A percentile compares a stretch with the other conserved stretches of the same genome.
These are phyloP conservation scores for Yamadazyma dendronema DNA, from an alignment of 1,139 yeast species.

Conservation along the genomic window DNA sequence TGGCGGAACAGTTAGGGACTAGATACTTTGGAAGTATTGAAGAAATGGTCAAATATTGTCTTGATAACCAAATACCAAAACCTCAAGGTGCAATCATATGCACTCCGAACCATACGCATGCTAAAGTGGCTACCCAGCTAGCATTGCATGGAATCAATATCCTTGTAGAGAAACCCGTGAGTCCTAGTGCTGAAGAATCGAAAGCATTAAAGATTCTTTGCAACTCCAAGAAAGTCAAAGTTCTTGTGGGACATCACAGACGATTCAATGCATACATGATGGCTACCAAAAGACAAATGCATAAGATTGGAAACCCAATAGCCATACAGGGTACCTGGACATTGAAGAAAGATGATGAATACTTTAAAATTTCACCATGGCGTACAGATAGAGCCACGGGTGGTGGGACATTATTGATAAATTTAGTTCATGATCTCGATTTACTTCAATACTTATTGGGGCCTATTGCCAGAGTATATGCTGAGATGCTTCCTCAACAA, in stretches of 20 bases:
- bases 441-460: conserved; percentile 41
- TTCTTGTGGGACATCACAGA: conserved; percentile 45
- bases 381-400: conserved; percentile 33
- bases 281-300: conserved; percentile 31
- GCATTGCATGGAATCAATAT: conserved; percentile 37
- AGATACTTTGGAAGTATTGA: conserved; percentile 27
- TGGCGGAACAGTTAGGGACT: conserved; percentile 26
- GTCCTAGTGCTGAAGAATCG: conserved; percentile 37
- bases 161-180: conserved; percentile 42
- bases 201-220: conserved; percentile 30
- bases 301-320: conserved; percentile 29
- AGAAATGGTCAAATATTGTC: conserved; percentile 28
- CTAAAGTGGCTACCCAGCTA: conserved; percentile 31
- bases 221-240: conserved; percentile 23
- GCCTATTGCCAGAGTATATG: conserved; percentile 37
- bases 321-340: conserved; percentile 47
- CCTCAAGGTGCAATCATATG: conserved; percentile 46
- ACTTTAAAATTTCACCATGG: conserved; percentile 41
- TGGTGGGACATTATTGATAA: conserved; percentile 41
- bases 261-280: conserved; percentile 44
- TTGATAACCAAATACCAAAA: conserved; percentile 19
- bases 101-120: conserved; percentile 44
- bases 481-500: conserved; percentile 35
- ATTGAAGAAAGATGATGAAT: conserved; percentile 33
- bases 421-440: conserved; percentile 44